Evolutionary conservation across 306 rosid species (phyloP).

Genomic region (Fragaria iinumae): DNA sequence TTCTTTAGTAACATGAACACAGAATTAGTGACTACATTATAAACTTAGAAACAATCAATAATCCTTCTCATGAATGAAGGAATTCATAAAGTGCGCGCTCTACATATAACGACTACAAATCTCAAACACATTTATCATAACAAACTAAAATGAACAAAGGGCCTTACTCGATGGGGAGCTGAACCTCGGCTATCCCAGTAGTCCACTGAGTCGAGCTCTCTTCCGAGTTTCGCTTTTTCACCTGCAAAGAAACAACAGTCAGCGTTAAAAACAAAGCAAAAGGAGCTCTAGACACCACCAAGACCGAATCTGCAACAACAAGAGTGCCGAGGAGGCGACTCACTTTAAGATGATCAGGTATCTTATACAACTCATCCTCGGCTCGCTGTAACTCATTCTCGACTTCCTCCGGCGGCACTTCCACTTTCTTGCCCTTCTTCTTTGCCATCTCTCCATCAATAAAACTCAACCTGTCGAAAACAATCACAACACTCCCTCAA

Average conservation of each 20-base stretch:
- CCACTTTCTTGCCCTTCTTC: conserved; percentile 74
- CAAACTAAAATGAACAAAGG: conserved; percentile 16
- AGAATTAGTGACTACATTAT: not conserved
- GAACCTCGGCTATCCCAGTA: conserved; percentile 96
- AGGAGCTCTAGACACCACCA: not conserved
- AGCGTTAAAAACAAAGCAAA: not conserved
- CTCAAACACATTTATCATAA: not conserved
- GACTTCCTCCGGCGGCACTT: conserved; percentile 59
- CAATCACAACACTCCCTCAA: not conserved
- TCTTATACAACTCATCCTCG: conserved; percentile 87
- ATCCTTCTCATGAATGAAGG: too few species aligned
- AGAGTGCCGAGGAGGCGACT: conserved; percentile 17
- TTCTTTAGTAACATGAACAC: not conserved
- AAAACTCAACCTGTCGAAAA: conserved; percentile 54
- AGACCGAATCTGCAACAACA: too few species aligned
- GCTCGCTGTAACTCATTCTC: conserved; percentile 87
- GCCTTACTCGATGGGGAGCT: conserved; percentile 94
- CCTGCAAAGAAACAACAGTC: conserved; percentile 48
- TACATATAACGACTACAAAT: too few species aligned
- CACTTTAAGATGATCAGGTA: conserved; percentile 98
- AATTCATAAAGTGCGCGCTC: not conserved
- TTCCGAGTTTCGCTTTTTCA: conserved; percentile 83
- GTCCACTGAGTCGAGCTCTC: conserved; percentile 99
- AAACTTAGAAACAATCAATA: not conserved
- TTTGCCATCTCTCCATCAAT: conserved; percentile 88